Percentiles rank a stretch among this genome's conserved stretches.
phyloP scores from a whole-genome alignment of 345 rosid genomes.

The Turritis glabra region DNA sequence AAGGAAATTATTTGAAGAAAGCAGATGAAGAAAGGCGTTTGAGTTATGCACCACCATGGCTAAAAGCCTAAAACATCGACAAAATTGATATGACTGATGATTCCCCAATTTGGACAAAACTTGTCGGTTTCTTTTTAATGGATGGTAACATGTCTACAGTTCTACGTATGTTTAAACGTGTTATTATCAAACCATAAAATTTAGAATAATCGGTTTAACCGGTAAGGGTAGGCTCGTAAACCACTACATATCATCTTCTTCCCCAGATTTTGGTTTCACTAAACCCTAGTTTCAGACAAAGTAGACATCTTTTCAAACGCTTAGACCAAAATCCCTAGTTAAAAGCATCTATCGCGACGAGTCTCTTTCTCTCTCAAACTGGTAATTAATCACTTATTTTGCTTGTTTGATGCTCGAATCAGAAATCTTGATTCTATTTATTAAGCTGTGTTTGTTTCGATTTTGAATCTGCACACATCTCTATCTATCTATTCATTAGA shows the following conservation, averaged over 20 bases:
- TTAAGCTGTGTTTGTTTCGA: background rate
- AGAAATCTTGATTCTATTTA: background rate
- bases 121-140: conserved; percentile 16
- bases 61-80: background rate
- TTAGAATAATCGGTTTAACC: background rate
- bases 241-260: background rate
- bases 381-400: conserved; percentile 7
- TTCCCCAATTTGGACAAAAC: conserved; percentile 27
- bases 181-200: background rate
- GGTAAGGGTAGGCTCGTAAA: background rate
- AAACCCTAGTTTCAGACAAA: conserved; percentile 11
- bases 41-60: background rate
- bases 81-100: conserved; percentile 20
- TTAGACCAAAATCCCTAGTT: background rate
- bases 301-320: background rate
- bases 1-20: too few relatives aligned
- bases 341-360: background rate
- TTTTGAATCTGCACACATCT: conserved; percentile 12
- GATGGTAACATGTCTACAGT: conserved; percentile 14
- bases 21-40: background rate
- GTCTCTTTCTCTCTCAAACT: background rate
- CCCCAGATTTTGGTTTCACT: background rate
- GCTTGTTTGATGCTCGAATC: background rate
- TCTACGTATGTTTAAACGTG: background rate
- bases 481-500: background rate